Conservation (phyloP, 257 asterid species). For the Petunia axillaris region DNA sequence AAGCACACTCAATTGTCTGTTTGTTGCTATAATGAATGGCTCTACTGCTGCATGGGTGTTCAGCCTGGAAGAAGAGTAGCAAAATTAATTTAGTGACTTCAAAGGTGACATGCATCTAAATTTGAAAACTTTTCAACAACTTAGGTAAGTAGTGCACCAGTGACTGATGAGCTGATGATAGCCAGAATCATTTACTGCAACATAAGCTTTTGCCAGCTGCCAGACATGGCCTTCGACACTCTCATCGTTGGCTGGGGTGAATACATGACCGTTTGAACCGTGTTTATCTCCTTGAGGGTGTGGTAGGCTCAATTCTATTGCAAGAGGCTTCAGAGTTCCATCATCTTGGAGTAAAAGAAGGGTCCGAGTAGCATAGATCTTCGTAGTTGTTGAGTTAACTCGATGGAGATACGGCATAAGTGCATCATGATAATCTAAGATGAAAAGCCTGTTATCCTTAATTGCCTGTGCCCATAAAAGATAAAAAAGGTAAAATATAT, state of each 20-base stretch:
- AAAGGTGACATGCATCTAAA: not conserved
- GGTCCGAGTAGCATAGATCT: slow-evolving; percentile 81
- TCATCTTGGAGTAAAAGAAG: slow-evolving; percentile 72
- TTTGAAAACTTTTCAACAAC: not conserved
- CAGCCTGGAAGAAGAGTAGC: slow-evolving; percentile 56
- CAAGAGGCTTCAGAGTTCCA: slow-evolving; percentile 83
- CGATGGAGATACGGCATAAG: slow-evolving; percentile 73
- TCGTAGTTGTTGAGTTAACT: slow-evolving; percentile 67
- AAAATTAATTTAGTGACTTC: not conserved
- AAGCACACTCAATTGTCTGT: slow-evolving; percentile 74
- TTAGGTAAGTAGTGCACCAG: slow-evolving; percentile 48
- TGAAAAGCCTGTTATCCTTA: slow-evolving; percentile 52
- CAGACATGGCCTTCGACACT: slow-evolving; percentile 64
- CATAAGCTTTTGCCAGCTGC: slow-evolving; percentile 96
- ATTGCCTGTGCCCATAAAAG: slow-evolving; percentile 54
- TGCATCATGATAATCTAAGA: slow-evolving; percentile 82
- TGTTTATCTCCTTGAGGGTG: slow-evolving; percentile 56
- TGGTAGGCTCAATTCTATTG: slow-evolving; percentile 86
- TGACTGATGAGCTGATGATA: slow-evolving; percentile 94
- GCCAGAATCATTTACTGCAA: slow-evolving; percentile 87
- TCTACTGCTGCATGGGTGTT: slow-evolving; percentile 89
- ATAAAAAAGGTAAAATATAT: not conserved
- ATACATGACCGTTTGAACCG: slow-evolving; percentile 67
- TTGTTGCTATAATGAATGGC: slow-evolving; percentile 81
- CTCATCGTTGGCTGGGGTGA: slow-evolving; percentile 57